Conservation (phyloP, 371 early-diverging fungal genomes). For the Mucor ambiguus region DNA sequence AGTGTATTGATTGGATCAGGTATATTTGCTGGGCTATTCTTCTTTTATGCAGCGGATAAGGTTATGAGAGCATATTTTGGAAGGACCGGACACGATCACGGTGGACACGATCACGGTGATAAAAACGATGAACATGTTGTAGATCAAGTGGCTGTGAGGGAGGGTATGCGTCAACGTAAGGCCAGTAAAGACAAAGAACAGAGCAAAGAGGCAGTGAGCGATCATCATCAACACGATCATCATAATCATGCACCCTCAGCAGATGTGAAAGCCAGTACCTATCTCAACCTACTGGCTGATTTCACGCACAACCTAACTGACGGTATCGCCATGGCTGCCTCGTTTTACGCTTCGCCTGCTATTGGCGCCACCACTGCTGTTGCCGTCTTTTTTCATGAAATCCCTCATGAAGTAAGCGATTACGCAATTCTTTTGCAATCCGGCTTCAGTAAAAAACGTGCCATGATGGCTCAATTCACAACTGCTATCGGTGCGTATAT, state of each 20-base stretch:
- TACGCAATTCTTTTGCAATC: conserved; percentile 88
- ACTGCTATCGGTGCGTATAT: conserved; percentile 83
- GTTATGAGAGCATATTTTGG: conserved; percentile 80
- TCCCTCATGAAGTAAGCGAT: conserved; percentile 93
- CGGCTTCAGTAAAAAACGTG: conserved; percentile 75
- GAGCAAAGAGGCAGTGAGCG: not conserved
- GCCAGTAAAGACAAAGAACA: not conserved
- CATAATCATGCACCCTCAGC: not conserved
- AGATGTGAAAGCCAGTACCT: conserved; percentile 74
- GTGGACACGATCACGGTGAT: conserved; percentile 54
- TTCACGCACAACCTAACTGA: conserved; percentile 93
- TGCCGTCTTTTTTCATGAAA: conserved; percentile 93
- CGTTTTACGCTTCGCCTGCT: conserved; percentile 81
- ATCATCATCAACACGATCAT: not conserved
- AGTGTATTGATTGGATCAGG: conserved; percentile 74
- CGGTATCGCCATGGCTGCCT: conserved; percentile 90
- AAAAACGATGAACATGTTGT: conserved; percentile 25
- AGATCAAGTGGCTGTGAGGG: conserved; percentile 9
- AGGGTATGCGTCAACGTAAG: not conserved
- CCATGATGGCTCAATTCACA: conserved; percentile 84
- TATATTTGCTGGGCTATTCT: conserved; percentile 75
- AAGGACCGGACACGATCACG: conserved; percentile 61
- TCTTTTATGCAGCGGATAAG: conserved; percentile 82
- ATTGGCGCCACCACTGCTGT: conserved; percentile 87
- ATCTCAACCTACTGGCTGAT: conserved; percentile 85